Evolutionary conservation across 306 rosid genomes (phyloP).

Genomic region (Geum urbanum): DNA sequence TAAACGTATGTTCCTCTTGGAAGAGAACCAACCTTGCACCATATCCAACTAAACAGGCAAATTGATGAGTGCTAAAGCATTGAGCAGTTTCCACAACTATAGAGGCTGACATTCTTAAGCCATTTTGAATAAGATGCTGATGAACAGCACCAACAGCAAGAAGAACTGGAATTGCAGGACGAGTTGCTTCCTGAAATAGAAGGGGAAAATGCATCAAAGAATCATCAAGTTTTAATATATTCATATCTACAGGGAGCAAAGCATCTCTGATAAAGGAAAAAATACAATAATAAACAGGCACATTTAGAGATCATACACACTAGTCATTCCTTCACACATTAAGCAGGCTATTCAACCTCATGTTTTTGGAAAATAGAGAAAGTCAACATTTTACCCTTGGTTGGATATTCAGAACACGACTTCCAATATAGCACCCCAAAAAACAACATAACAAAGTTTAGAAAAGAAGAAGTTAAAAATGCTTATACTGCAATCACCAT

Average conservation of each 20-base stretch:
- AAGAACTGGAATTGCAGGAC: constrained; percentile 90
- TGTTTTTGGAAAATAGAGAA: neutral
- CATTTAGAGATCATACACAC: neutral
- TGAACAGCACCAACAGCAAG: constrained; percentile 98
- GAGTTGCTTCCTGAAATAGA: constrained; percentile 73
- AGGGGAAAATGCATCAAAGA: constrained; percentile 18
- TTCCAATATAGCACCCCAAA: neutral
- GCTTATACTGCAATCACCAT: neutral
- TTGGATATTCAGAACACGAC: constrained; percentile 3
- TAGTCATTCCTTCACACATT: neutral
- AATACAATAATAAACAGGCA: neutral
- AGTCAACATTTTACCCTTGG: neutral
- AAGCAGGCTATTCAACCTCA: neutral
- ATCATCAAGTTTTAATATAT: neutral
- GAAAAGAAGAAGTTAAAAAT: neutral
- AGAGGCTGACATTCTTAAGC: constrained; percentile 88
- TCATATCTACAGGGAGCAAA: neutral
- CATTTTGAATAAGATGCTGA: constrained; percentile 95
- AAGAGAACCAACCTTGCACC: constrained; percentile 81
- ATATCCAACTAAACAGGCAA: constrained; percentile 97
- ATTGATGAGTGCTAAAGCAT: constrained; percentile 99
- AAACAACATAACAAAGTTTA: constrained; percentile 3
- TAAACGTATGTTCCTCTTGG: constrained; percentile 14
- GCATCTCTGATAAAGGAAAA: neutral
- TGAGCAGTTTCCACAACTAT: constrained; percentile 91